Conservation (phyloP, 306 rosid genomes). For the Abrus pulchellus region DNA sequence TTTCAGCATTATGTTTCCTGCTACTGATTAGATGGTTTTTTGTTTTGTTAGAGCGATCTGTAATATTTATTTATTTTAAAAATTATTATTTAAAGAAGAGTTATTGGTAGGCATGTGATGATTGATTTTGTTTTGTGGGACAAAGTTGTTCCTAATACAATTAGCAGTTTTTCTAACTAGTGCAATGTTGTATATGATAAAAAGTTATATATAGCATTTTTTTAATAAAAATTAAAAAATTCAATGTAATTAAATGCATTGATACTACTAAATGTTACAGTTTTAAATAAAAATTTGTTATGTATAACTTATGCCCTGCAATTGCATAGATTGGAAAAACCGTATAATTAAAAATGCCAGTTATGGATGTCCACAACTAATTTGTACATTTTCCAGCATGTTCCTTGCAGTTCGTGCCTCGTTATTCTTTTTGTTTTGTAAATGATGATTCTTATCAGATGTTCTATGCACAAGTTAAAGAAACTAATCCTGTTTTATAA, state of each 20-base stretch:
- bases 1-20: conserved; percentile 23
- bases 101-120: not conserved
- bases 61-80: not conserved
- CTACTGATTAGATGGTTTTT: conserved; percentile 23
- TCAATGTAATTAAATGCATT: no score
- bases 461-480: conserved; percentile 1
- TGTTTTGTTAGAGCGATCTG: conserved; percentile 17
- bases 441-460: conserved; percentile 30
- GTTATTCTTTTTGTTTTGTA: conserved; percentile 5
- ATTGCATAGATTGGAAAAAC: no score
- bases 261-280: no score
- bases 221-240: no score
- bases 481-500: conserved; percentile 1
- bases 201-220: no score
- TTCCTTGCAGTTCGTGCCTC: not conserved
- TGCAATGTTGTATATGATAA: no score
- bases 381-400: not conserved
- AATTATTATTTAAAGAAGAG: not conserved
- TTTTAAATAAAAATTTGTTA: no score
- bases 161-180: no score
- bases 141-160: not conserved
- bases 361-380: not conserved
- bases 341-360: not conserved
- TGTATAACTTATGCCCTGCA: no score
- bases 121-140: conserved; percentile 39